Evolutionary conservation across 495 filamentous ascomycete genomes (phyloP).

Genomic region (Melanomma pulvis-pyrius): DNA sequence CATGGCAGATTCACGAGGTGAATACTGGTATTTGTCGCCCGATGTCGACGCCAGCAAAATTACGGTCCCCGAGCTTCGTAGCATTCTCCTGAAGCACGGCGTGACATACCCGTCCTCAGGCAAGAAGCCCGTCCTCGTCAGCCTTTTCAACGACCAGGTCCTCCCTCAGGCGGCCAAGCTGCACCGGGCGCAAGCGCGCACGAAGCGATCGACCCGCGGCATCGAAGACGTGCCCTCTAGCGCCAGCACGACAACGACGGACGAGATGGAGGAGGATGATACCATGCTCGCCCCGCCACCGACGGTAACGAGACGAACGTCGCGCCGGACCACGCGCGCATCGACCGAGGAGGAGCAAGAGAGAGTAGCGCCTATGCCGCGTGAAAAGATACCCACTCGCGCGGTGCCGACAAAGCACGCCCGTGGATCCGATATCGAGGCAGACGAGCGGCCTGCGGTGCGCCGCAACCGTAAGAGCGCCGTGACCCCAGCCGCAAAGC

Average conservation of each 20-base stretch:
- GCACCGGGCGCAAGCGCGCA: slow-evolving; percentile 69
- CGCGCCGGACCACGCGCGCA: slow-evolving; percentile 32
- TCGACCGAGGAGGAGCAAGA: slow-evolving; percentile 39
- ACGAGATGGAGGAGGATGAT: slow-evolving; percentile 46
- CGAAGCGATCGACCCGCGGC: slow-evolving; percentile 77
- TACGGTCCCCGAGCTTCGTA: slow-evolving; percentile 82
- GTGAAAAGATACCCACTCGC: slow-evolving; percentile 55
- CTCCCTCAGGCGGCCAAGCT: slow-evolving; percentile 75
- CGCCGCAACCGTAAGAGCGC: slow-evolving; percentile 44
- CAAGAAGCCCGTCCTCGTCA: slow-evolving; percentile 86
- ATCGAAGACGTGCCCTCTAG: slow-evolving; percentile 76
- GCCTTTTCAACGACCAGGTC: slow-evolving; percentile 78
- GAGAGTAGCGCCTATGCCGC: slow-evolving; percentile 22
- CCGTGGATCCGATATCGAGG: slow-evolving; percentile 51
- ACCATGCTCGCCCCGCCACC: slow-evolving; percentile 52
- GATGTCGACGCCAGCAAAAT: slow-evolving; percentile 82
- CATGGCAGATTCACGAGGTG: slow-evolving; percentile 29
- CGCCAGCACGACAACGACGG: slow-evolving; percentile 55
- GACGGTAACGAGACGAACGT: slow-evolving; percentile 23
- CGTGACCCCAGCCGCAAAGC: slow-evolving; percentile 50
- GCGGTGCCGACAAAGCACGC: slow-evolving; percentile 58
- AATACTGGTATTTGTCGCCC: slow-evolving; percentile 70
- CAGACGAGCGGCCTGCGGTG: slow-evolving; percentile 42
- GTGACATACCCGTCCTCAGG: slow-evolving; percentile 79
- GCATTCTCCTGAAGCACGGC: slow-evolving; percentile 85